These are phyloP conservation scores for Xylariaceae sp. DNA, from an alignment of 2,329 filamentous ascomycete species.

Conservation along the genomic window DNA sequence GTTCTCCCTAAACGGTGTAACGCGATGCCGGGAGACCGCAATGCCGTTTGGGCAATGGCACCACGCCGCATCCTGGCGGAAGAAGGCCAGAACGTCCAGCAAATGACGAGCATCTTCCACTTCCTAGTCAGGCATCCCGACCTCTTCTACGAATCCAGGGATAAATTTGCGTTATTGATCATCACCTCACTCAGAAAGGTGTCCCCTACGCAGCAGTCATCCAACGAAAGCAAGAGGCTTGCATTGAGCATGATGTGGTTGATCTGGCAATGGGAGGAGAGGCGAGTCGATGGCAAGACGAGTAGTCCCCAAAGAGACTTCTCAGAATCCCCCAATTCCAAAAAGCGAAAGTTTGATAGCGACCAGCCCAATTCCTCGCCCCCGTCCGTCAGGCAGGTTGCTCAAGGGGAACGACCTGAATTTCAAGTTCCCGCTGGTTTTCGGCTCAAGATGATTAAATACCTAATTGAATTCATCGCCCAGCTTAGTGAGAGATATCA, in stretches of 20 bases:
- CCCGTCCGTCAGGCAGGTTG: constrained; percentile 50
- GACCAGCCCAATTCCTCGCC: constrained; percentile 57
- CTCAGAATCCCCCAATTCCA: constrained; percentile 72
- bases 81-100: constrained; percentile 91
- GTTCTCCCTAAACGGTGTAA: constrained; percentile 85
- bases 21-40: constrained; percentile 66
- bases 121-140: constrained; percentile 92
- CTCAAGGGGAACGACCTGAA: constrained; percentile 59
- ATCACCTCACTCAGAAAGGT: constrained; percentile 89
- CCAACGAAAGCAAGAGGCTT: constrained; percentile 88
- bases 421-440: constrained; percentile 69
- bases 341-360: constrained; percentile 78
- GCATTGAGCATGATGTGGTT: constrained; percentile 88
- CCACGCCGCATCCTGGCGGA: constrained; percentile 90
- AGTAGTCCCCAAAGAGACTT: constrained; percentile 43
- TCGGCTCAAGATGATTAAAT: constrained; percentile 85
- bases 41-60: constrained; percentile 85
- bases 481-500: constrained; percentile 84
- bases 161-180: constrained; percentile 87
- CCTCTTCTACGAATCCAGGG: constrained; percentile 91
- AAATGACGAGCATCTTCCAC: constrained; percentile 96
- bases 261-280: constrained; percentile 91
- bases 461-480: constrained; percentile 93
- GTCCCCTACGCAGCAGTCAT: constrained; percentile 78
- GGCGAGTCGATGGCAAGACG: constrained; percentile 67